Percentiles rank a stretch among this genome's conserved stretches.
These are phyloP conservation scores for Colletotrichum zoysiae DNA, from an alignment of 2,329 filamentous ascomycete species.

Conservation along the genomic window DNA sequence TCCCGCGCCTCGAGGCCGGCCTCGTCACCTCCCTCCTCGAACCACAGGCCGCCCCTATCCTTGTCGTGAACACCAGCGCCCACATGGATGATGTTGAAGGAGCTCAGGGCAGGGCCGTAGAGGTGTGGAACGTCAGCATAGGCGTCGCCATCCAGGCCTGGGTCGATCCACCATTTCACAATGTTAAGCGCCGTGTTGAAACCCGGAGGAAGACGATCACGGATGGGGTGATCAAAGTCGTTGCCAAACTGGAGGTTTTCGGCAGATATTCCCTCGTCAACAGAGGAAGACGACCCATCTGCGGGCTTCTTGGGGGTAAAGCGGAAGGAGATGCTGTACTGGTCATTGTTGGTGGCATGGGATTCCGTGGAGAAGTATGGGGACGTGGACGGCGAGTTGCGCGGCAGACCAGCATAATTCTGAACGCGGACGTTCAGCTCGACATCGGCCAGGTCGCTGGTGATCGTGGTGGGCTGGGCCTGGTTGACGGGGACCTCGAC, in stretches of 20 bases:
- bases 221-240: constrained; percentile 92
- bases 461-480: constrained; percentile 71
- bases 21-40: constrained; percentile 76
- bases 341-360: constrained; percentile 76
- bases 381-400: constrained; percentile 74
- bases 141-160: constrained; percentile 88
- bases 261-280: constrained; percentile 68
- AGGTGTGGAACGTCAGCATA: constrained; percentile 89
- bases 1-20: constrained; percentile 62
- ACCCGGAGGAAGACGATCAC: constrained; percentile 86
- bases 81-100: constrained; percentile 81
- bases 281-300: constrained; percentile 16
- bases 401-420: constrained; percentile 77
- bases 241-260: constrained; percentile 91
- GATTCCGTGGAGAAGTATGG: constrained; percentile 81
- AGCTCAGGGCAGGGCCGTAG: constrained; percentile 84
- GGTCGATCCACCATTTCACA: constrained; percentile 92
- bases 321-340: constrained; percentile 86
- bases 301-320: constrained; percentile 75
- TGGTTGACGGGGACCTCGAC: constrained; percentile 81
- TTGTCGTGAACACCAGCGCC: constrained; percentile 66
- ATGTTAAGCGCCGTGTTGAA: constrained; percentile 88
- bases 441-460: constrained; percentile 72
- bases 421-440: constrained; percentile 81
- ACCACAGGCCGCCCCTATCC: constrained; percentile 64